Base-by-base conservation (phyloP, 2,329 filamentous ascomycete species). In the Cladosporium halotolerans region DNA sequence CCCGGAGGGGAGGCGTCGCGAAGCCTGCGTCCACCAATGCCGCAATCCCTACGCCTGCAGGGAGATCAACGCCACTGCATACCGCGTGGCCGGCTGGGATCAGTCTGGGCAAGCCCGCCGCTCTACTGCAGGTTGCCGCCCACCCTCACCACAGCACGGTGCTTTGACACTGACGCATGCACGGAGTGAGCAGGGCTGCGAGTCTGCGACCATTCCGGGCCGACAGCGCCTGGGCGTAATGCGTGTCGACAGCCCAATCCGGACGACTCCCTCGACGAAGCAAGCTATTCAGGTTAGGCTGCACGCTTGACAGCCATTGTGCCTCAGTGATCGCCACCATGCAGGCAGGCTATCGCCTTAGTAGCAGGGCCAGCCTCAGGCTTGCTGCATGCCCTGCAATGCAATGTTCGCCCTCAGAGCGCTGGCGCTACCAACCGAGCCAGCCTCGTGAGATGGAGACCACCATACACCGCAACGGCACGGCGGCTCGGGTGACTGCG, bases 11-110 rank as follows among this genome's bases (percentile, higher is more conserved):
- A 44, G 42, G 19, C 19, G 42, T 14, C 42, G 13, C 9, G 10
- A 28, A 10, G 42, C 6, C 10, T 14, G 42, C 3, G 42, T 16
- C 8, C 14, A 39, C 13, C 36, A 39, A 14, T 39, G 36, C 36
- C 42, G 48, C 48, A 51, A 40, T 51, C 40, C 48, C 18, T 51
- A 34, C 40, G 48, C 48, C 48, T 51, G 48, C 48, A 51, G 40
- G 36, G 48, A 38, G 39, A 51, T 42, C 40, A 34, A 43, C 48
- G 48, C 48, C 48, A 51, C 48, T 51, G 40, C 48, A 36, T 28
- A 31, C 42, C 48, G 48, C 48, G 48, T 51, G 48, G 48, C 40
- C 32, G 16, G 32, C 48, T 40, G 48, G 48, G 48, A 51, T 51
- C 16, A 43, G 48, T 44, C 40, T 44, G 48, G 48, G 40, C 48